phyloP scores from a whole-genome alignment of 345 rosid species.

The Salix brachista region DNA sequence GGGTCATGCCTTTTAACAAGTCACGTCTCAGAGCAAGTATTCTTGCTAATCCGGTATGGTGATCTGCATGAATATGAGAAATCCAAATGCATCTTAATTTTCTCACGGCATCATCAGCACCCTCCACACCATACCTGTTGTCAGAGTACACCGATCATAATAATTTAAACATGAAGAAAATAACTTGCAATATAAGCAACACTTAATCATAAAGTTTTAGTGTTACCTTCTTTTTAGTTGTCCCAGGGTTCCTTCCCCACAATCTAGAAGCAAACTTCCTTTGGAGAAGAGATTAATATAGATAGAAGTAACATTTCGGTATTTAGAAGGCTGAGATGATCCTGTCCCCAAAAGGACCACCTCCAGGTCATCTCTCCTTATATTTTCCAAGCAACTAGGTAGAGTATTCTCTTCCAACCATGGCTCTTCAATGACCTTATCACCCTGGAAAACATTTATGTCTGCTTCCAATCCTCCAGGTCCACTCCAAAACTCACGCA shows the following conservation, averaged over 20 bases:
- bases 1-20: conserved; percentile 57
- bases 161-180: neutral
- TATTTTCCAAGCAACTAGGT: conserved; percentile 69
- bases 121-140: conserved; percentile 66
- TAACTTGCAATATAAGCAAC: neutral
- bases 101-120: conserved; percentile 64
- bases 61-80: conserved; percentile 96
- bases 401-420: conserved; percentile 54
- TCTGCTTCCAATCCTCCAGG: conserved; percentile 23
- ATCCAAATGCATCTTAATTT: conserved; percentile 78
- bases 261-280: conserved; percentile 81
- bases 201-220: neutral
- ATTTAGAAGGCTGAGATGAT: conserved; percentile 97
- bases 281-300: conserved; percentile 67
- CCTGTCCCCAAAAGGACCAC: conserved; percentile 92
- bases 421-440: conserved; percentile 60
- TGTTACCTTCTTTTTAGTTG: conserved; percentile 85
- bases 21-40: conserved; percentile 73
- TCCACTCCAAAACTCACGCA: conserved; percentile 51
- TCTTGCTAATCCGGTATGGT: conserved; percentile 84
- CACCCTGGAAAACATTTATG: conserved; percentile 16
- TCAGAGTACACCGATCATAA: neutral
- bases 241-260: conserved; percentile 95
- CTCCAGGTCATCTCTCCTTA: conserved; percentile 82
- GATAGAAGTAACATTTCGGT: conserved; percentile 77